Base-by-base conservation (phyloP, 345 rosid genomes). In the Lenwebbia sp. region DNA sequence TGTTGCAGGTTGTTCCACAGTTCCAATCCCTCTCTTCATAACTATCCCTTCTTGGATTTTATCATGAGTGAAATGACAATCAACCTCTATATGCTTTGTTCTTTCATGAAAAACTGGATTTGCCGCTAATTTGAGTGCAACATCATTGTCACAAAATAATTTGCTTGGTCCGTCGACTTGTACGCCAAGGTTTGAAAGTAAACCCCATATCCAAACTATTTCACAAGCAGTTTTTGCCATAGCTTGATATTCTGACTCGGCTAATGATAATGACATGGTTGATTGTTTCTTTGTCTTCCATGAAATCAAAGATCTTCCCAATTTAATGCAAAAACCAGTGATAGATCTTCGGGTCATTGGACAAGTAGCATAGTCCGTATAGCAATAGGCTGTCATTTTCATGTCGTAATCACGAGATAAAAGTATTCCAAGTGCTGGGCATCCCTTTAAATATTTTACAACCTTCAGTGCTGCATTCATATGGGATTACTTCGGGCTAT, bases 1-100 rank as follows among this genome's bases (percentile, higher is more conserved):
- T n/a, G 33, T 5, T n/a, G 4, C 2, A n/a, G 0, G 19, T 60
- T 60, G 19, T 60, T 60, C 33, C 8, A 58, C 0, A 58, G 4
- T 58, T n/a, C 33, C 37, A n/a, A n/a, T n/a, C 33, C 37, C 33
- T n/a, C 9, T 2, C 5, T 19, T 60, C n/a, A 4, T 60, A n/a
- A 60, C 9, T 15, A 60, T 60, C 19, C 14, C 33, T 60, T 60
- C 19, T n/a, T n/a, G 10, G 33, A 60, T n/a, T 12, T n/a, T n/a
- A n/a, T 60, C 37, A 2, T 4, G 1, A 60, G 70, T 3, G 13
- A 60, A 60, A n/a, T 60, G 37, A n/a, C 19, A 60, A 60, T n/a
- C 0, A 3, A 60, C 17, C 9, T n/a, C 4, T n/a, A n/a, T 60
- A n/a, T 60, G 4, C n/a, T 60, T 60, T n/a, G 70, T 60, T n/a